These are phyloP conservation scores for Aspergillus ibericus DNA, from an alignment of 2,329 filamentous ascomycete genomes.

Conservation along the genomic window DNA sequence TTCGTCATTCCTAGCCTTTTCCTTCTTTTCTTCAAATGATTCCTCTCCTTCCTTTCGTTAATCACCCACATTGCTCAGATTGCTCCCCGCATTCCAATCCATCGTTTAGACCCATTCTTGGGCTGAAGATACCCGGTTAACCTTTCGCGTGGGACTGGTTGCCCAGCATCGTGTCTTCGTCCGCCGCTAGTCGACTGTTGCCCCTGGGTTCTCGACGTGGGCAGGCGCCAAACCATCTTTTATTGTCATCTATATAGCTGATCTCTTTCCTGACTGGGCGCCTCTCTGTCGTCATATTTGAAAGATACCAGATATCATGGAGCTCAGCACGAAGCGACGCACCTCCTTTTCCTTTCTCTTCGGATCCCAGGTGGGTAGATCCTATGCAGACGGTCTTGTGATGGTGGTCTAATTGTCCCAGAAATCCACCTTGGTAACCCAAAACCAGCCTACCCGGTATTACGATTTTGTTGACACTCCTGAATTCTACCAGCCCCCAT, in stretches of 20 bases:
- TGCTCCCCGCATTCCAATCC: slow-evolving; percentile 21
- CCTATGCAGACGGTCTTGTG: not conserved
- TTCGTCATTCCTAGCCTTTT: not conserved
- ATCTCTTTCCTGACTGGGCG: not conserved
- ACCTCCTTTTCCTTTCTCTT: slow-evolving; percentile 18
- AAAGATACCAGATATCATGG: slow-evolving; percentile 14
- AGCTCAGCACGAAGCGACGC: slow-evolving; percentile 15
- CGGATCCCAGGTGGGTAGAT: slow-evolving; percentile 16
- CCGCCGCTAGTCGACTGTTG: not conserved
- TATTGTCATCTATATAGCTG: not conserved
- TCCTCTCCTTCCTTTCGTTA: not conserved
- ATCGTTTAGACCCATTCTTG: slow-evolving; percentile 3
- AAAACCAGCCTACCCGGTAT: slow-evolving; percentile 20
- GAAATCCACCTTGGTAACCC: slow-evolving; percentile 18
- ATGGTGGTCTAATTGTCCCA: not conserved
- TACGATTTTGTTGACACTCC: slow-evolving; percentile 40
- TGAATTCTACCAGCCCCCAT: slow-evolving; percentile 30
- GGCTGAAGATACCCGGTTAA: not conserved
- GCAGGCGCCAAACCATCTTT: not conserved
- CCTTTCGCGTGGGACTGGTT: slow-evolving; percentile 12
- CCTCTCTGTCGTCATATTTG: not conserved
- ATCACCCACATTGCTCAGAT: slow-evolving; percentile 4
- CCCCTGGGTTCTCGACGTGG: not conserved
- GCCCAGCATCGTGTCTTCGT: slow-evolving; percentile 3
- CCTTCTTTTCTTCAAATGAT: not conserved